These are phyloP conservation scores for Vitis hybrid DNA, from an alignment of 177 flowering plant genomes.

Conservation along the genomic window DNA sequence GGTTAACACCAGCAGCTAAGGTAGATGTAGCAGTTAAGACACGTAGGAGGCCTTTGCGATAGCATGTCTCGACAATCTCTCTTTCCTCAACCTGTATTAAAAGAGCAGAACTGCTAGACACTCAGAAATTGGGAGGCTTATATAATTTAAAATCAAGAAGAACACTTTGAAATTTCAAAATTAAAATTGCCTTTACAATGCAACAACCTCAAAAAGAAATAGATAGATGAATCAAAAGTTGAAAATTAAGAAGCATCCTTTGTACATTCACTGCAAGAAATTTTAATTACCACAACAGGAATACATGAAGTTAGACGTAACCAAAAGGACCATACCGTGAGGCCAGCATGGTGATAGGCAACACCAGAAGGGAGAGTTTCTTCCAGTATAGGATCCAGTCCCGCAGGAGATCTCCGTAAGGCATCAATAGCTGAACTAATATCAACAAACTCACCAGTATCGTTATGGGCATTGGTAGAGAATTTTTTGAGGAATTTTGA, in stretches of 20 bases:
- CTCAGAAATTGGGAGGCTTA: background rate
- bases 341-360: constrained; percentile 99
- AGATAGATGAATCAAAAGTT: background rate
- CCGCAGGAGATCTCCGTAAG: constrained; percentile 74
- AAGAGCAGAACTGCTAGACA: constrained; percentile 1
- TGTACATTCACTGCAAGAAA: constrained; percentile 1
- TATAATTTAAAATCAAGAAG: background rate
- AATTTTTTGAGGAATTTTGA: constrained; percentile 68
- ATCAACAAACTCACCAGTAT: constrained; percentile 52
- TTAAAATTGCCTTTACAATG: background rate
- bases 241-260: constrained; percentile 4
- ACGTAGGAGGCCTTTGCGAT: constrained; percentile 85
- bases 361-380: constrained; percentile 95
- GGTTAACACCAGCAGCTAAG: constrained; percentile 97
- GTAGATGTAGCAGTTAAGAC: constrained; percentile 96
- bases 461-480: constrained; percentile 32
- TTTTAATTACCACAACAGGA: background rate
- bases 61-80: constrained; percentile 92
- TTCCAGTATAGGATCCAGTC: constrained; percentile 83
- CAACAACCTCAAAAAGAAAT: background rate
- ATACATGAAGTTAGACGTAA: background rate
- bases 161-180: background rate
- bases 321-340: constrained; percentile 55
- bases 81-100: constrained; percentile 86
- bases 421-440: constrained; percentile 77